phyloP scores from a whole-genome alignment of 2,329 filamentous ascomycete genomes.

The Penicillium sp. region DNA sequence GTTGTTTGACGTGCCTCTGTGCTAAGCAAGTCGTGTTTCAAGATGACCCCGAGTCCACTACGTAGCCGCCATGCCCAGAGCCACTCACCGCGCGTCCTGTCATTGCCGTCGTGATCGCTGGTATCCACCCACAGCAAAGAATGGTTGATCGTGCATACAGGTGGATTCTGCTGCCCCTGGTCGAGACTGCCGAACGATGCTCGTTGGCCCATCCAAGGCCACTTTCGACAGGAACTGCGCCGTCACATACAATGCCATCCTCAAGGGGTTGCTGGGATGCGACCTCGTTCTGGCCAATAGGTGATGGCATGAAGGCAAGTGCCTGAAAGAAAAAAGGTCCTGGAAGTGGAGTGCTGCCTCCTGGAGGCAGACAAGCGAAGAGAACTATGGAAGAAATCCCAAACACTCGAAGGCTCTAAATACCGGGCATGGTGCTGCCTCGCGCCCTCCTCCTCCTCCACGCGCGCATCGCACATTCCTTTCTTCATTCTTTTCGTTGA shows the following conservation, averaged over 20 bases:
- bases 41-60: constrained; percentile 7
- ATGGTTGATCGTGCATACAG: constrained; percentile 11
- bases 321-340: not conserved
- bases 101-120: not conserved
- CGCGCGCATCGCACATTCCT: constrained; percentile 20
- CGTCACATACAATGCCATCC: not conserved
- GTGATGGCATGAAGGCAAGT: not conserved
- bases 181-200: constrained; percentile 2
- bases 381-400: not conserved
- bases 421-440: constrained; percentile 12
- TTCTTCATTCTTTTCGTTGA: constrained; percentile 22
- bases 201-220: not conserved
- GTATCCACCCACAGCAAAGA: constrained; percentile 12
- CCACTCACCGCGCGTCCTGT: constrained; percentile 1
- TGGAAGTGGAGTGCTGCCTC: constrained; percentile 1
- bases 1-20: constrained; percentile 3
- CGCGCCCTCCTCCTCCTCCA: constrained; percentile 8
- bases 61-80: constrained; percentile 7
- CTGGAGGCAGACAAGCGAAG: not conserved
- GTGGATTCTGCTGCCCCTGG: constrained; percentile 1
- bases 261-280: not conserved
- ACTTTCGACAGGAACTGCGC: not conserved
- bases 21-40: constrained; percentile 9
- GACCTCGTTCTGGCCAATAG: not conserved
- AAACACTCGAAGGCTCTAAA: constrained; percentile 12